Evolutionary conservation across 306 rosid species (phyloP).

Genomic region (Mimosa bimucronata): DNA sequence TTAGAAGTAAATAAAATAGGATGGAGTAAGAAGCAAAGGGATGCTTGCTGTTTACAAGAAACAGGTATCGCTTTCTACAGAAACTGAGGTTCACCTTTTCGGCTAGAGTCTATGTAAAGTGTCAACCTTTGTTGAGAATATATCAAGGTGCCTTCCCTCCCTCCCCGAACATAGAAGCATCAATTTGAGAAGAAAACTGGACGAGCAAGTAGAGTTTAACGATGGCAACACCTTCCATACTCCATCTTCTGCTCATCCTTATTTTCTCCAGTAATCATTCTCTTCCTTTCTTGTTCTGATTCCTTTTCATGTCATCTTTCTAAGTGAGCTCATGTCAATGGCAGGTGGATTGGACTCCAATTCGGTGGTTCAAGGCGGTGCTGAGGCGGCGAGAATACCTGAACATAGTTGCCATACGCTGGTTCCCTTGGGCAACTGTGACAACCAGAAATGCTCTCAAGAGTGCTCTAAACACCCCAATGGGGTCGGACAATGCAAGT

Average conservation of each 20-base stretch:
- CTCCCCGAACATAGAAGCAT: neutral
- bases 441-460: constrained; percentile 41
- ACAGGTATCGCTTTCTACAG: neutral
- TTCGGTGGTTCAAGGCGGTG: constrained; percentile 21
- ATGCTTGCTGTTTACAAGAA: neutral
- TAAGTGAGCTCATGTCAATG: neutral
- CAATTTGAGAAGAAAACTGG: neutral
- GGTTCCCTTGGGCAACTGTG: constrained; percentile 41
- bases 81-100: constrained; percentile 12
- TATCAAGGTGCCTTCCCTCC: constrained; percentile 5
- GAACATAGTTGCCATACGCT: constrained; percentile 56
- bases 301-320: neutral
- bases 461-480: constrained; percentile 50
- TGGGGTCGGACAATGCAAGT: constrained; percentile 52
- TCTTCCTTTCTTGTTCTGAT: neutral
- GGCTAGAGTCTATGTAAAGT: neutral
- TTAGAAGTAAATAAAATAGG: neutral
- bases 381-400: constrained; percentile 46
- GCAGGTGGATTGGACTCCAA: constrained; percentile 40
- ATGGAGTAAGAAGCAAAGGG: no score
- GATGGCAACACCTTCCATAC: constrained; percentile 41
- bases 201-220: constrained; percentile 17
- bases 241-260: constrained; percentile 43
- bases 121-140: neutral
- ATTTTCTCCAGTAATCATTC: constrained; percentile 46